phyloP scores from a whole-genome alignment of 2,329 filamentous ascomycete species.

The Bipolaris zeicola region DNA sequence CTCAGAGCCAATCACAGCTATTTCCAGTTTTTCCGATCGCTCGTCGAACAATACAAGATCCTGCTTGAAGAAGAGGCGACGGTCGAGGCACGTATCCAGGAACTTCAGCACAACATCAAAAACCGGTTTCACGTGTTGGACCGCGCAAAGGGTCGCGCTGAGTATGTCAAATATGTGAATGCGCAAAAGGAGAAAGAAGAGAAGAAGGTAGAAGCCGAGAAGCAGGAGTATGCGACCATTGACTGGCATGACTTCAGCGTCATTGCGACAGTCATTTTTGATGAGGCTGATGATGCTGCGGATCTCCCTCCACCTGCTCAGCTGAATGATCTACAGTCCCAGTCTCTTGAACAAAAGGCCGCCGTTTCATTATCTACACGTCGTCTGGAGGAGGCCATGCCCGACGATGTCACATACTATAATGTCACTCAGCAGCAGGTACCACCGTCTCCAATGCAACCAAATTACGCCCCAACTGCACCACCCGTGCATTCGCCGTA shows the following conservation, averaged over 20 bases:
- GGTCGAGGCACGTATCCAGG: constrained; percentile 72
- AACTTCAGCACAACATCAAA: constrained; percentile 74
- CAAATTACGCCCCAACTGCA: constrained; percentile 36
- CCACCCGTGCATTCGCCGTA: constrained; percentile 40
- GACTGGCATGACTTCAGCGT: constrained; percentile 99
- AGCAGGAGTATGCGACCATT: constrained; percentile 77
- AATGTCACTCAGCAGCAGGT: constrained; percentile 41
- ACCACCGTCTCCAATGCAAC: constrained; percentile 34
- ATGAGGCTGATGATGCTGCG: constrained; percentile 81
- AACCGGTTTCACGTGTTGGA: constrained; percentile 82
- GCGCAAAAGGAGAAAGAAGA: constrained; percentile 87
- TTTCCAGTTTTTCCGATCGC: constrained; percentile 90
- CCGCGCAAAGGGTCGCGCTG: constrained; percentile 81
- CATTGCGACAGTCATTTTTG: constrained; percentile 93
- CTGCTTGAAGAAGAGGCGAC: constrained; percentile 74
- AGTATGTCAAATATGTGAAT: constrained; percentile 85
- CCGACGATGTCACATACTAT: constrained; percentile 65
- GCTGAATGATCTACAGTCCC: constrained; percentile 88
- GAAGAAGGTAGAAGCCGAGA: constrained; percentile 82
- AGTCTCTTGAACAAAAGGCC: constrained; percentile 93
- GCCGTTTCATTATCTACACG: constrained; percentile 83
- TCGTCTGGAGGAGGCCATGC: constrained; percentile 94
- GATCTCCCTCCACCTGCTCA: constrained; percentile 88
- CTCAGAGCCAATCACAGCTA: constrained; percentile 93
- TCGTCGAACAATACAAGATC: constrained; percentile 92